Base-by-base conservation (phyloP, 2,329 filamentous ascomycete species). In the Fusarium phyllophilum region DNA sequence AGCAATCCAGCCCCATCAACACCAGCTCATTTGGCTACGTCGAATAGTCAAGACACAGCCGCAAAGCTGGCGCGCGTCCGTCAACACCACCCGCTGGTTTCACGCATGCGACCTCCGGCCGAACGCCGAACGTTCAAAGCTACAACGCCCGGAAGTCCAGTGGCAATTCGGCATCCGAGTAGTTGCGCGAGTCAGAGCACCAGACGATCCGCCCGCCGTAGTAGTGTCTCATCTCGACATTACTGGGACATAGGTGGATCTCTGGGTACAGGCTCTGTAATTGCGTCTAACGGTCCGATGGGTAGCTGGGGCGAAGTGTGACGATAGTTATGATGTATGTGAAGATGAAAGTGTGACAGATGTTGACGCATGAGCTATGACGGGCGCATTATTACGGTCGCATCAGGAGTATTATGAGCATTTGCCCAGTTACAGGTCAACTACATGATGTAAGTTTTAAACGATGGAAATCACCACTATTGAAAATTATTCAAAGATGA, bases 161-260 rank as follows among this genome's bases (percentile, higher is more conserved):
- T 84, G 58, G 82, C 82, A 33, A 82, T 86, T 72, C 85, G 84
- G 80, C 86, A 87, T 72, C 81, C 84, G 82, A 84, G 90, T 66
- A 97, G 93, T 81, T 97, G 94, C 81, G 94, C 94, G 8, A 97
- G 94, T 79, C 94, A 97, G 83, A 97, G 94, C 81, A 94, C 94
- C 13, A 92, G 92, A 80, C 90, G 92, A 76, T 94, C 90, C 39
- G 91, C 90, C 44, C 87, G 88, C 77, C 86, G 89, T 59, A 93
- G 90, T 77, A 92, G 90, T 73, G 88, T 90, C 39, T 95, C 93
- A 49, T 94, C 91, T 51, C 86, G 94, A 60, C 94, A 97, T 80
- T 98, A 97, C 82, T 98, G 95, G 95, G 95, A 97, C 81, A 90
- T 97, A 74, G 94, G 94, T 33, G 93, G 91, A 11, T 95, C 91